These are phyloP conservation scores for Fomitiporia mediterranea DNA, from an alignment of 1,284 basidiomycete genomes.

Conservation along the genomic window DNA sequence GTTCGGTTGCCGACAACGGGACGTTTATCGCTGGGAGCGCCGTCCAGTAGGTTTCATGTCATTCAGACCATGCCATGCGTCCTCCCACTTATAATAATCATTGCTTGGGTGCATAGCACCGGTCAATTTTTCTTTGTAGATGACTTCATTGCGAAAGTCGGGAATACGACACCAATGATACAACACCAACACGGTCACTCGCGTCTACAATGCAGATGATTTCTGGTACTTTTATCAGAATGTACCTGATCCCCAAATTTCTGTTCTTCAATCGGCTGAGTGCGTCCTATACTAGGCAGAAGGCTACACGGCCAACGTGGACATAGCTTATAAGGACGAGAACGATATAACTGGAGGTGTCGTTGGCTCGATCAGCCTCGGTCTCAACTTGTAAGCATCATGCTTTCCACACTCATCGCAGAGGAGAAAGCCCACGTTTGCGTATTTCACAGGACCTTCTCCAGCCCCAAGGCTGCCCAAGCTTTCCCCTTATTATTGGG, in stretches of 20 bases:
- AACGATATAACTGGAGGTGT: neutral
- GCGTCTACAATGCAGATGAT: constrained; percentile 8
- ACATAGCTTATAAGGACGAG: constrained; percentile 1
- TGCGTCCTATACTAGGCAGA: neutral
- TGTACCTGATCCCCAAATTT: neutral
- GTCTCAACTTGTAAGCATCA: constrained; percentile 9
- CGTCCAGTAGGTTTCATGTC: constrained; percentile 2
- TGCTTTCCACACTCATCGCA: too few relatives aligned
- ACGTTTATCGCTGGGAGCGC: constrained; percentile 15
- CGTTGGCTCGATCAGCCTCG: constrained; percentile 12
- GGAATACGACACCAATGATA: constrained; percentile 14
- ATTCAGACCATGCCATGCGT: too few relatives aligned
- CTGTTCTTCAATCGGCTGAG: neutral
- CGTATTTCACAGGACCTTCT: too few relatives aligned
- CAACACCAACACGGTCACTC: constrained; percentile 14
- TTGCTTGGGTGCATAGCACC: neutral
- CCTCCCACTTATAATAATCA: neutral
- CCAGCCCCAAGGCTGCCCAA: too few relatives aligned
- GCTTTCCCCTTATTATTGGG: too few relatives aligned
- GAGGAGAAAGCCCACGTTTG: too few relatives aligned
- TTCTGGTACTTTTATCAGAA: constrained; percentile 9
- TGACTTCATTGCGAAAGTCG: constrained; percentile 12
- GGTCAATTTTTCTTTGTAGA: constrained; percentile 16
- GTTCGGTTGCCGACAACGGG: constrained; percentile 14
- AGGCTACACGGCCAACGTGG: constrained; percentile 8